Base-by-base conservation (phyloP, 257 asterid genomes). In the Schizonepeta tenuifolia region DNA sequence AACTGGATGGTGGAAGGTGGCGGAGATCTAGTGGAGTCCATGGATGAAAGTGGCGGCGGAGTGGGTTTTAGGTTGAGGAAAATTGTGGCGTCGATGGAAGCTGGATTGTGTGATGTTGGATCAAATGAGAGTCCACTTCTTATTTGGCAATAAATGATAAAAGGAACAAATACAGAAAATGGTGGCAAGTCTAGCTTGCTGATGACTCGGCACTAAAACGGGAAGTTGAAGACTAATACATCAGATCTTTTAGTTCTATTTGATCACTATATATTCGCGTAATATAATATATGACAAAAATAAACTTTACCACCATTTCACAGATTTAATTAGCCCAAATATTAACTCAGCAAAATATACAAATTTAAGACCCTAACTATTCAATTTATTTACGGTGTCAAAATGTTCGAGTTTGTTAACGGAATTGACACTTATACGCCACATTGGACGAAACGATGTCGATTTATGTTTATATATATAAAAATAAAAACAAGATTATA, bases 91-190 rank as follows among this genome's bases (percentile, higher is more conserved):
- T 1, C 17, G 40, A 22, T 17, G 17, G 36, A 9, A 11, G 62
- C 18, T 8, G 26, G 26, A 50, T 7, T 18, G 73, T 83, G 90
- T 77, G 89, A 83, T 86, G 85, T 21, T 79, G 86, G 84, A 88
- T 90, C 86, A 86, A 86, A 85, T 80, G 84, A 75, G 86, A 88
- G 91, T 90, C 97, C 95, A 90, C 93, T 81, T 56, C 81, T 77
- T 54, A 28, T 57, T 68, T 78, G 88, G 89, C 81, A 91, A 87
- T 89, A 77, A 82, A 88, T 78, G 67, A 66, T 79, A 76, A 47
- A 20, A 8, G 36, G 3, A 7, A 17, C 8, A 61, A 4, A 61
- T 47, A 47, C 3, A 47, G 54, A 47, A 47, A 71, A 75, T 77
- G 77, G 78, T 80, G 26, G 26, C 26, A 24, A 24, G 26, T 24